phyloP scores from a whole-genome alignment of 2,329 filamentous ascomycete genomes.

The Tolypocladium ophioglossoides region DNA sequence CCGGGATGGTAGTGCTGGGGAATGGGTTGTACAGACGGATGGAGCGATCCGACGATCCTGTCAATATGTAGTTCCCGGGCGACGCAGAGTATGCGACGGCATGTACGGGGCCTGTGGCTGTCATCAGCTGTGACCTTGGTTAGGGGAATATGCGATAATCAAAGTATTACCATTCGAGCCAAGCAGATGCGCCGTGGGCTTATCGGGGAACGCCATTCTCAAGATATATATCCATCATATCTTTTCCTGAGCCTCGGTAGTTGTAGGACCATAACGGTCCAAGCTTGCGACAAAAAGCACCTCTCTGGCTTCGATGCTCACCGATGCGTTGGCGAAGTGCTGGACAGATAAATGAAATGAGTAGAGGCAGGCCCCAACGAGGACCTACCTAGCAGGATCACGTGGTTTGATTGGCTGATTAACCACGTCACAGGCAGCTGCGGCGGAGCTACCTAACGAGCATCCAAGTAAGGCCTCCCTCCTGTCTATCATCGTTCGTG shows the following conservation, averaged over 20 bases:
- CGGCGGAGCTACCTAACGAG: no score
- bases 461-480: background rate
- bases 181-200: slow-evolving; percentile 43
- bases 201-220: slow-evolving; percentile 34
- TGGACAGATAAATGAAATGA: background rate
- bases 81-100: slow-evolving; percentile 62
- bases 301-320: background rate
- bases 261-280: background rate
- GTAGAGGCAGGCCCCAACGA: background rate
- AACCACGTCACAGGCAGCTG: background rate
- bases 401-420: slow-evolving; percentile 1
- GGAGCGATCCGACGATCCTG: slow-evolving; percentile 73
- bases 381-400: background rate
- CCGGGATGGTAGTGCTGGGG: slow-evolving; percentile 30
- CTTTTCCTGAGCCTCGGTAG: background rate
- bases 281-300: background rate
- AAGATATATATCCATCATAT: slow-evolving; percentile 11
- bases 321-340: background rate
- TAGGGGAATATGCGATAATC: background rate
- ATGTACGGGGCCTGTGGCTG: slow-evolving; percentile 54
- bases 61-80: slow-evolving; percentile 69
- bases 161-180: slow-evolving; percentile 44
- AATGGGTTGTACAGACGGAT: slow-evolving; percentile 79
- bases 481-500: background rate
- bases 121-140: background rate